phyloP scores from a whole-genome alignment of 345 rosid genomes.

The Eucalyptus cladocalyx region DNA sequence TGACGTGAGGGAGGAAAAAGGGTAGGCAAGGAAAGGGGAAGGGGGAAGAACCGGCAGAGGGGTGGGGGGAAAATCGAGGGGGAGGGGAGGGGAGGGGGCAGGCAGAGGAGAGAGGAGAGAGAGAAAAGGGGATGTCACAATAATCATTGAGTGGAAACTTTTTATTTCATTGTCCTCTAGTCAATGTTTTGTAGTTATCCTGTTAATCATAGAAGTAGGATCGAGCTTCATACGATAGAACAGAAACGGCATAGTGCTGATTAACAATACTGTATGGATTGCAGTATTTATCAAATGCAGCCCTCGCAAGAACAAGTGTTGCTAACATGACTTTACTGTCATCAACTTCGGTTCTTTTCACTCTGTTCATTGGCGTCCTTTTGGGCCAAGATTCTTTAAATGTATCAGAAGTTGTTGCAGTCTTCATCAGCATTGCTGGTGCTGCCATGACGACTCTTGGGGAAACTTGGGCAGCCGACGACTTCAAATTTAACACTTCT shows the following conservation, averaged over 20 bases:
- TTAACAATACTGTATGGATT: background rate
- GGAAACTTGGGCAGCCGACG: constrained; percentile 94
- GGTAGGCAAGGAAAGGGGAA: no score
- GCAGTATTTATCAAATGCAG: constrained; percentile 94
- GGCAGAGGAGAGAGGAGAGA: no score
- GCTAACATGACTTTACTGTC: constrained; percentile 89
- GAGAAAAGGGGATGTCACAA: no score
- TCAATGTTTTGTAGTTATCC: background rate
- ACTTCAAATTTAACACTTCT: constrained; percentile 39
- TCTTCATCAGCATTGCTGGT: constrained; percentile 83
- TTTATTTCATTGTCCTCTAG: background rate
- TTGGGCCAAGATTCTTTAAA: constrained; percentile 85
- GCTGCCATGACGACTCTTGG: constrained; percentile 93
- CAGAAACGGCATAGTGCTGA: background rate
- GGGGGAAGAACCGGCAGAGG: no score
- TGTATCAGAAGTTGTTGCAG: constrained; percentile 78
- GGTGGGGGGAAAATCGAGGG: no score
- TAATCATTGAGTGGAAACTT: background rate
- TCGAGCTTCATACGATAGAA: background rate
- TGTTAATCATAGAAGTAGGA: background rate
- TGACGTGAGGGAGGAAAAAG: no score
- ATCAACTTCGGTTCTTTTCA: constrained; percentile 91
- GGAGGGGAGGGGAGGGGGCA: no score
- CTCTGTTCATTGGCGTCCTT: constrained; percentile 75
- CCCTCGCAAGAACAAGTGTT: constrained; percentile 91